Percentiles rank a stretch among this genome's conserved stretches.
Evolutionary conservation across 2,329 filamentous ascomycete species (phyloP).

Genomic region (Trichoderma polysporum): DNA sequence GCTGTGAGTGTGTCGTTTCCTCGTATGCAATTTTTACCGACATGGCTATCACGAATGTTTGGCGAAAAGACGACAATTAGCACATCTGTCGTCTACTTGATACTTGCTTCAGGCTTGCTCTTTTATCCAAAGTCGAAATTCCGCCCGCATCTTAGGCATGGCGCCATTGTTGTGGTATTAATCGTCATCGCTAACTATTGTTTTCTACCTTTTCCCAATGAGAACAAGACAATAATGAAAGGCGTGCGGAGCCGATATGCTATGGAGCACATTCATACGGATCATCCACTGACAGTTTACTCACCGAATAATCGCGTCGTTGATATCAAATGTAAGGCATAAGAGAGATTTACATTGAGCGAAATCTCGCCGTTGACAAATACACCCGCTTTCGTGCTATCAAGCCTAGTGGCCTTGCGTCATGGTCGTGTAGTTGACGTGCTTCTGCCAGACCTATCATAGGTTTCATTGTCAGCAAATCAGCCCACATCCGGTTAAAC

Average conservation of each 20-base stretch:
- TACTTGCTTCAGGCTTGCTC: neutral
- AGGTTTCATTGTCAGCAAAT: neutral
- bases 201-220: neutral
- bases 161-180: neutral
- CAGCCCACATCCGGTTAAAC: neutral
- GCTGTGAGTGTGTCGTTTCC: neutral
- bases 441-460: conserved; percentile 20
- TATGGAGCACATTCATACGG: neutral
- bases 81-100: neutral
- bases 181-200: conserved; percentile 1
- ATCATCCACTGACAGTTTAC: neutral
- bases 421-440: conserved; percentile 22
- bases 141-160: neutral
- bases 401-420: conserved; percentile 10
- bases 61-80: neutral
- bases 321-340: neutral
- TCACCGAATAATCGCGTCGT: neutral
- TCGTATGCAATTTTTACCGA: neutral
- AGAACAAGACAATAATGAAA: neutral
- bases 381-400: neutral
- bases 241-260: neutral
- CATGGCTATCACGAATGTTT: neutral
- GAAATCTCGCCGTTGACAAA: neutral
- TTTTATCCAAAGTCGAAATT: neutral
- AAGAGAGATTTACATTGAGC: neutral